phyloP scores from a whole-genome alignment of 768 basidiomycete species.

The Brasilioporus rufonigricans region DNA sequence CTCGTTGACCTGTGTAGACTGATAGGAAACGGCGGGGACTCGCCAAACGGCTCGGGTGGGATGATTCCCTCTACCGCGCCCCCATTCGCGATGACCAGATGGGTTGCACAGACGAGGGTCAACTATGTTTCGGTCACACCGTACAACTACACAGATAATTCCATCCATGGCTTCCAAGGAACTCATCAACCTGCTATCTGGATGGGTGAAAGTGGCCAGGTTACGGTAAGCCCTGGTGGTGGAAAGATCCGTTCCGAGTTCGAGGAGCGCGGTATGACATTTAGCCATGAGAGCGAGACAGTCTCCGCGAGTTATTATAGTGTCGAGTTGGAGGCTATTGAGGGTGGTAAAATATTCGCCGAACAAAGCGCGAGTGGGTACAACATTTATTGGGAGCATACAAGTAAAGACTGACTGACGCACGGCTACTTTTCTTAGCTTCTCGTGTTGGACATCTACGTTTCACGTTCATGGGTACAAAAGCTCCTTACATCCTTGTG shows the following conservation, averaged over 20 bases:
- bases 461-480: slow-evolving; percentile 55
- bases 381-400: neutral
- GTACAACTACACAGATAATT: slow-evolving; percentile 59
- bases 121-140: slow-evolving; percentile 75
- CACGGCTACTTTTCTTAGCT: slow-evolving; percentile 36
- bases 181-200: slow-evolving; percentile 86
- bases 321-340: slow-evolving; percentile 52
- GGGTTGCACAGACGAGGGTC: slow-evolving; percentile 77
- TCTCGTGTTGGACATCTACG: slow-evolving; percentile 75
- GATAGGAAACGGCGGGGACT: slow-evolving; percentile 72
- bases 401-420: slow-evolving; percentile 1
- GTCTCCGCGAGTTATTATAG: slow-evolving; percentile 54
- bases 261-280: slow-evolving; percentile 54
- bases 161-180: slow-evolving; percentile 72
- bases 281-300: slow-evolving; percentile 52
- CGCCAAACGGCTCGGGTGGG: slow-evolving; percentile 68
- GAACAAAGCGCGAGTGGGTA: slow-evolving; percentile 64
- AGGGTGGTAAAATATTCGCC: slow-evolving; percentile 49
- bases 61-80: slow-evolving; percentile 78
- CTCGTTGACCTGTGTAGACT: slow-evolving; percentile 32
- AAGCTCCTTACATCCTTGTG: slow-evolving; percentile 57
- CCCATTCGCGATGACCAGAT: slow-evolving; percentile 84
- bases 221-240: slow-evolving; percentile 57
- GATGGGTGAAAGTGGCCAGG: slow-evolving; percentile 80
- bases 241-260: slow-evolving; percentile 52